Evolutionary conservation across 2,329 filamentous ascomycete genomes (phyloP).

Genomic region (Cladorrhinum sp.): DNA sequence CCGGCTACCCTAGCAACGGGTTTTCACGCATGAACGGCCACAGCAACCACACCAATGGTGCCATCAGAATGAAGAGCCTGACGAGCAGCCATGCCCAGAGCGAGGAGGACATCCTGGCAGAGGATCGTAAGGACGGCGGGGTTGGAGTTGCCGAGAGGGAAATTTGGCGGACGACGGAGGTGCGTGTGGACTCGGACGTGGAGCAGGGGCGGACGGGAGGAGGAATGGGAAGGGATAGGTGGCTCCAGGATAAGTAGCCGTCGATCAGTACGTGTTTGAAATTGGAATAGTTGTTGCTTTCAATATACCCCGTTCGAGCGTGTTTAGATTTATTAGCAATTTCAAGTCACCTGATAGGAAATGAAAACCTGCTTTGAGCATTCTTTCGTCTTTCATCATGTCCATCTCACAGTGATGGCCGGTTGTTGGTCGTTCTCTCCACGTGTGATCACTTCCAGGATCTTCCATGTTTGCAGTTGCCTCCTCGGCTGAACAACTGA

Average conservation of each 20-base stretch:
- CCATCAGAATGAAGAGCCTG: slow-evolving; percentile 9
- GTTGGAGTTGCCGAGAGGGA: background rate
- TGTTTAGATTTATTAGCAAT: too few relatives aligned
- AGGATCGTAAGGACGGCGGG: background rate
- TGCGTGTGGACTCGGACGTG: slow-evolving; percentile 4
- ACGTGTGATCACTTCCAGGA: too few relatives aligned
- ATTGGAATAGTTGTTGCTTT: too few relatives aligned
- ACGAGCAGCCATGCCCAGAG: slow-evolving; percentile 4
- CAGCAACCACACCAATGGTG: background rate
- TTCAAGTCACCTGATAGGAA: too few relatives aligned
- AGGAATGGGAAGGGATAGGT: background rate
- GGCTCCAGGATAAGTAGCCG: background rate
- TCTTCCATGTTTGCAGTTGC: too few relatives aligned
- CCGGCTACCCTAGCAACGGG: background rate
- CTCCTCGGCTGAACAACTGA: too few relatives aligned
- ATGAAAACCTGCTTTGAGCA: too few relatives aligned
- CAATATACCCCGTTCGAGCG: too few relatives aligned
- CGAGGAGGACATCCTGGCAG: slow-evolving; percentile 3
- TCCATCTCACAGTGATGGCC: too few relatives aligned
- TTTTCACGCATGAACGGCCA: background rate
- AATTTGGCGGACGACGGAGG: slow-evolving; percentile 10
- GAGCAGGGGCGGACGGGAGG: background rate
- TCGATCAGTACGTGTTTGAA: too few relatives aligned
- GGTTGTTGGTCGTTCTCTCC: too few relatives aligned
- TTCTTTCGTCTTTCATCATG: too few relatives aligned